Conservation (phyloP, 2,329 filamentous ascomycete species). For the Pseudocercospora pini-densiflorae region DNA sequence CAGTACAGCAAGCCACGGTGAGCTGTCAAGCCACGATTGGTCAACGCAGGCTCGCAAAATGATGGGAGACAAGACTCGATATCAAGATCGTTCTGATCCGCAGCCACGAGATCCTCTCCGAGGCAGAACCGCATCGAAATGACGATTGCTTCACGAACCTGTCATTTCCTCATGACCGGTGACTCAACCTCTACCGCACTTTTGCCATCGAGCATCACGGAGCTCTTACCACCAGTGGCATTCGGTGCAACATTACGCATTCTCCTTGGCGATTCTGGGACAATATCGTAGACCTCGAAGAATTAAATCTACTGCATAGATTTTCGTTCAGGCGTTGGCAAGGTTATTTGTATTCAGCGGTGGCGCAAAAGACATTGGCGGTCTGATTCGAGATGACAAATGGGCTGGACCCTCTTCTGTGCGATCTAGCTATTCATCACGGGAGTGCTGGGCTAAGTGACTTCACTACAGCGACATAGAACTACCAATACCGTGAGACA, state of each 20-base stretch:
- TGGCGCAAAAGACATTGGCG: not conserved
- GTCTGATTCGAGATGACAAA: not conserved
- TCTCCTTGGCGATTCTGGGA: not conserved
- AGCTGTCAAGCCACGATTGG: not conserved
- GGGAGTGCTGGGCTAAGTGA: too few relatives aligned
- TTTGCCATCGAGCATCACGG: not conserved
- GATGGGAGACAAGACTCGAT: not conserved
- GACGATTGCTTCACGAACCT: not conserved
- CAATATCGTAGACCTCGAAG: not conserved
- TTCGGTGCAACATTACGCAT: not conserved
- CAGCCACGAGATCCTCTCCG: not conserved
- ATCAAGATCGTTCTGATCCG: not conserved
- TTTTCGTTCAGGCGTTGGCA: not conserved
- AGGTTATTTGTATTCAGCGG: not conserved
- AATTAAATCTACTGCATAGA: not conserved
- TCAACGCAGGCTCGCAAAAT: not conserved
- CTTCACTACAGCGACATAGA: too few relatives aligned
- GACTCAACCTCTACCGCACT: not conserved
- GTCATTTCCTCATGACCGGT: not conserved
- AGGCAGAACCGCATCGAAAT: not conserved
- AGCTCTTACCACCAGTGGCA: not conserved
- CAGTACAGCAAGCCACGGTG: not conserved
- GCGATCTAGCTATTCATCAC: not conserved
- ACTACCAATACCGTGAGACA: too few relatives aligned
- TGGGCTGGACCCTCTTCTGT: not conserved